Evolutionary conservation across 169 alveolate genomes (phyloP).

Genomic region (Fabrea salina): DNA sequence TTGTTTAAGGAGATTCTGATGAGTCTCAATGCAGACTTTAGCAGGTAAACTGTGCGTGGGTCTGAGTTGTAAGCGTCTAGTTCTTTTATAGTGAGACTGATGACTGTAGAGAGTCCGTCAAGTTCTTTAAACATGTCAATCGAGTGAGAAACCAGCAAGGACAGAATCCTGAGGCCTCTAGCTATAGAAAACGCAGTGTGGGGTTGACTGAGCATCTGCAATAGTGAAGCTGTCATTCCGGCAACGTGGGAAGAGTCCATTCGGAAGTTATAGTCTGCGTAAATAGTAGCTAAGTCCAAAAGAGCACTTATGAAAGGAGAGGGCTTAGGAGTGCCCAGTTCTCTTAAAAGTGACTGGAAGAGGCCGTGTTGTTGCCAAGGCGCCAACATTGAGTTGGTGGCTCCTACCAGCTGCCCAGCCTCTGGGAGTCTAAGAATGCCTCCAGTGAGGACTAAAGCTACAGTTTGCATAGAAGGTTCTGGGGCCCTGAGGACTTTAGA

Average conservation of each 20-base stretch:
- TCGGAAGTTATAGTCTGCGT: slow-evolving; percentile 26
- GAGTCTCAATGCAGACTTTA: neutral
- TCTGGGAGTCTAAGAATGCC: neutral
- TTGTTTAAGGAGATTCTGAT: neutral
- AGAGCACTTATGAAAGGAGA: neutral
- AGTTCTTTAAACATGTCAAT: slow-evolving; percentile 37
- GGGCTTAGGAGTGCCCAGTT: neutral
- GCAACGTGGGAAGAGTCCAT: slow-evolving; percentile 26
- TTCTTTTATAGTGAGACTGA: neutral
- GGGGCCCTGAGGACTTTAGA: neutral
- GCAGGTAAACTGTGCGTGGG: neutral
- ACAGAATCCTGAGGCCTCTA: neutral
- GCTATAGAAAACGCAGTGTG: slow-evolving; percentile 11
- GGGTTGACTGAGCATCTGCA: neutral
- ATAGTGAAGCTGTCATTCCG: slow-evolving; percentile 33
- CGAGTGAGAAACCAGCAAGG: neutral
- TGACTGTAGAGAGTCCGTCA: neutral
- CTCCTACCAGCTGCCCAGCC: neutral
- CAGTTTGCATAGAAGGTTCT: neutral
- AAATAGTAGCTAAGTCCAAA: slow-evolving; percentile 3
- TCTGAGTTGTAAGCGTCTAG: neutral
- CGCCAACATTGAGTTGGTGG: neutral
- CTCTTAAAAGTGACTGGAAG: slow-evolving; percentile 25
- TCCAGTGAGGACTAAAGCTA: slow-evolving; percentile 7
- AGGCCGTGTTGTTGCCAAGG: slow-evolving; percentile 36